Evolutionary conservation across 2,329 filamentous ascomycete species (phyloP).

Genomic region (Trichoderma atrobrunneum): DNA sequence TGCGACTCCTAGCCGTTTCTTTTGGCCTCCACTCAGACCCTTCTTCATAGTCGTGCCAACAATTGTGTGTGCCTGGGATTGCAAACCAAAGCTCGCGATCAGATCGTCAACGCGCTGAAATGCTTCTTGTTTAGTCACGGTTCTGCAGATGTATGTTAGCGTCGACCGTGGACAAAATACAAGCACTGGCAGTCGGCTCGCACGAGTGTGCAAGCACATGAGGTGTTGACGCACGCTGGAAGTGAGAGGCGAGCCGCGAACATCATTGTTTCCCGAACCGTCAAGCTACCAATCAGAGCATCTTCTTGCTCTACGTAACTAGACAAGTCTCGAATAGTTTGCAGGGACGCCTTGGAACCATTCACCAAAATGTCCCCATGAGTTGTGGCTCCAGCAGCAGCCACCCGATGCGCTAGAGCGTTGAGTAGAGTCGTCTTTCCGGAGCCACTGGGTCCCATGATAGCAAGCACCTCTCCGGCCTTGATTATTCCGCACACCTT

Average conservation of each 20-base stretch:
- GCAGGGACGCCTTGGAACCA: slow-evolving; percentile 50
- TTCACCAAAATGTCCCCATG: slow-evolving; percentile 56
- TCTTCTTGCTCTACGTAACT: slow-evolving; percentile 88
- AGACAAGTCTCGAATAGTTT: slow-evolving; percentile 62
- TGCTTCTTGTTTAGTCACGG: slow-evolving; percentile 50
- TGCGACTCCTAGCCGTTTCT: slow-evolving; percentile 74
- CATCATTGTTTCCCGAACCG: slow-evolving; percentile 73
- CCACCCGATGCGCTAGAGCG: slow-evolving; percentile 56
- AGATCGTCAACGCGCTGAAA: slow-evolving; percentile 62
- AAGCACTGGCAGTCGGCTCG: not conserved
- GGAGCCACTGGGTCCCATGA: slow-evolving; percentile 73
- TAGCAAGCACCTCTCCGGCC: slow-evolving; percentile 65
- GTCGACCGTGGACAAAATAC: not conserved
- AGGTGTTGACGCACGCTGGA: slow-evolving; percentile 26
- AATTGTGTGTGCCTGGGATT: slow-evolving; percentile 64
- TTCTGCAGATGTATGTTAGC: not conserved
- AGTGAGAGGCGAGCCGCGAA: slow-evolving; percentile 43
- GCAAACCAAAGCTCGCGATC: slow-evolving; percentile 70
- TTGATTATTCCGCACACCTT: slow-evolving; percentile 11
- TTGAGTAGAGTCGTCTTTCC: slow-evolving; percentile 87
- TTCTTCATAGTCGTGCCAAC: slow-evolving; percentile 81
- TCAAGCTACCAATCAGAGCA: slow-evolving; percentile 75
- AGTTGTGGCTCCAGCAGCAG: slow-evolving; percentile 39
- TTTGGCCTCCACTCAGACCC: slow-evolving; percentile 82
- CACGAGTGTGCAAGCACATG: not conserved